These are phyloP conservation scores for Marchantia polymorpha DNA, from an alignment of 225 moss, liverwort and hornwort species.

Conservation along the genomic window DNA sequence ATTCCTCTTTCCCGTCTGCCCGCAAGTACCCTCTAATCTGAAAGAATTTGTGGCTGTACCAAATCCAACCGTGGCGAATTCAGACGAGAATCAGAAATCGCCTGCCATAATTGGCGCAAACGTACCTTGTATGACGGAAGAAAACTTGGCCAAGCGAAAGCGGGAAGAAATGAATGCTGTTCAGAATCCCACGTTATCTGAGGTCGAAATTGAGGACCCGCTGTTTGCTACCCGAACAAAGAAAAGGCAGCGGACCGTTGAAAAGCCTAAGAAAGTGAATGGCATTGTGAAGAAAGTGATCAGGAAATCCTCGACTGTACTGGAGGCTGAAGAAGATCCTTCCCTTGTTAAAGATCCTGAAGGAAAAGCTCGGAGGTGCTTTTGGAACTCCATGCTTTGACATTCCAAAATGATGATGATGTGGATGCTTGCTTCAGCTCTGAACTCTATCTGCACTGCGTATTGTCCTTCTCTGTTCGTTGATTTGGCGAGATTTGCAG, in stretches of 20 bases:
- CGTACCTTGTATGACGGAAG: background rate
- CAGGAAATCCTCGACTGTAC: slow-evolving; percentile 1
- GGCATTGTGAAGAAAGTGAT: slow-evolving; percentile 34
- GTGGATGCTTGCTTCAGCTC: background rate
- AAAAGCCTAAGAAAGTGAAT: slow-evolving; percentile 35
- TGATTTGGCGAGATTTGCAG: too few relatives aligned
- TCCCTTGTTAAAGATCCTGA: slow-evolving; percentile 30
- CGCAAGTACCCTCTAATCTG: background rate
- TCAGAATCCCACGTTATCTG: background rate
- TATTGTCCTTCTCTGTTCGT: too few relatives aligned
- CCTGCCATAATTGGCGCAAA: background rate
- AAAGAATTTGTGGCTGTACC: background rate
- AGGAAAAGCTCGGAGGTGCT: slow-evolving; percentile 39
- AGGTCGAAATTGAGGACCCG: slow-evolving; percentile 29
- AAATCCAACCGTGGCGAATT: background rate
- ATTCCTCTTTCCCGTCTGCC: background rate
- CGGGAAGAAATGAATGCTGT: background rate
- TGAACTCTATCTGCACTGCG: background rate
- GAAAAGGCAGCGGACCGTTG: slow-evolving; percentile 30
- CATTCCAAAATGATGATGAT: background rate
- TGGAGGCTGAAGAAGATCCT: slow-evolving; percentile 4
- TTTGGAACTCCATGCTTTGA: background rate
- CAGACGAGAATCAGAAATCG: background rate
- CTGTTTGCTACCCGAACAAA: slow-evolving; percentile 35
- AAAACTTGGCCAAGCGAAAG: slow-evolving; percentile 8